A percentile compares a stretch with the other conserved stretches of the same genome.
Conservation (phyloP, 1,284 basidiomycete genomes). For the Boletellus sp. region DNA sequence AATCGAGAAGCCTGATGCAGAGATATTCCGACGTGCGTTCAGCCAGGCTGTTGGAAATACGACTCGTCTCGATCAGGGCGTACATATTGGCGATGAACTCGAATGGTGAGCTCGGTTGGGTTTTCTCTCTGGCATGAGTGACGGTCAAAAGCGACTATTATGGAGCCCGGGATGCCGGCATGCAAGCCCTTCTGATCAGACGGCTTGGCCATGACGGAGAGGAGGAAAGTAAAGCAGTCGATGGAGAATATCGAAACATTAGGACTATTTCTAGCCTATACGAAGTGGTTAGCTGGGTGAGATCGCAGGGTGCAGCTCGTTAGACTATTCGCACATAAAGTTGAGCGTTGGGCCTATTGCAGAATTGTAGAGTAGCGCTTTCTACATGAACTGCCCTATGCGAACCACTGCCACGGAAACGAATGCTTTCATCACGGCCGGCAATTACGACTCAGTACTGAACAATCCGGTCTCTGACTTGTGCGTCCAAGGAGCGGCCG, state of each 20-base stretch:
- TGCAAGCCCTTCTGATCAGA: conserved; percentile 55
- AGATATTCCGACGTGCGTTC: conserved; percentile 53
- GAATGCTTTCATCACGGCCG: too few relatives aligned
- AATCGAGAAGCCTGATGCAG: conserved; percentile 60
- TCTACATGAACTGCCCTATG: too few relatives aligned
- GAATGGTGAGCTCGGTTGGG: conserved; percentile 42
- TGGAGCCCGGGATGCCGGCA: conserved; percentile 58
- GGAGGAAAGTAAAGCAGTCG: conserved; percentile 43
- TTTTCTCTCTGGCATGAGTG: conserved; percentile 2
- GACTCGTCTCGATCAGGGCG: conserved; percentile 40
- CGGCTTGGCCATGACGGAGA: conserved; percentile 48
- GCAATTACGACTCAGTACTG: too few relatives aligned
- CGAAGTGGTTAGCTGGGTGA: conserved; percentile 37
- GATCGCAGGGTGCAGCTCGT: conserved; percentile 1
- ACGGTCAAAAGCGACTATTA: conserved; percentile 54
- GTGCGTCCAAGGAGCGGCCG: too few relatives aligned
- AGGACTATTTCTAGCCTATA: conserved; percentile 41
- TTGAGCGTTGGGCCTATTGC: too few relatives aligned
- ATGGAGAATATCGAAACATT: conserved; percentile 40
- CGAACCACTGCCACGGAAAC: too few relatives aligned
- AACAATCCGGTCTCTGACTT: too few relatives aligned
- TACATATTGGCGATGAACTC: conserved; percentile 74
- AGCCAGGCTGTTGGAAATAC: conserved; percentile 23
- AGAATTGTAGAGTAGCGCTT: too few relatives aligned
- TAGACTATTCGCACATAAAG: background rate